Percentiles rank a stretch among this genome's conserved stretches.
phyloP scores from a whole-genome alignment of 345 rosid species.

The Balakata baccata region DNA sequence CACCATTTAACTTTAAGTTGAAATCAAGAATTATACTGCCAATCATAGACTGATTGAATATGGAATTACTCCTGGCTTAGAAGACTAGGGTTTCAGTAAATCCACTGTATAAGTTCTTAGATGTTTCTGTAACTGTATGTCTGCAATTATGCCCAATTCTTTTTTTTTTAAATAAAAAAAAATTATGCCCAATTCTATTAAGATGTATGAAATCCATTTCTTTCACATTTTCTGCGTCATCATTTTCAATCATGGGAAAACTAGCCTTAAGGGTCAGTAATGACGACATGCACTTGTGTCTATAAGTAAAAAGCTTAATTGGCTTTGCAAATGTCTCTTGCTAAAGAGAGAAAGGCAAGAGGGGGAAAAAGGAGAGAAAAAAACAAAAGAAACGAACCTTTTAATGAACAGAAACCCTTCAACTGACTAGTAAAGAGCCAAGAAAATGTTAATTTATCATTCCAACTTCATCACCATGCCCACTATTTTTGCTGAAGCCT shows the following conservation, averaged over 20 bases:
- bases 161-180: no score
- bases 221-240: not conserved
- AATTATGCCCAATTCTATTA: not conserved
- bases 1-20: not conserved
- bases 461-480: slow-evolving; percentile 1
- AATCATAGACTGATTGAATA: not conserved
- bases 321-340: not conserved
- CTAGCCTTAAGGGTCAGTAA: not conserved
- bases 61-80: not conserved
- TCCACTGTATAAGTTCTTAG: not conserved
- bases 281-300: no score
- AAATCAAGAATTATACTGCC: not conserved
- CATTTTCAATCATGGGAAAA: not conserved
- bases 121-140: not conserved
- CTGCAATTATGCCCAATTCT: not conserved
- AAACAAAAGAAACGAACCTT: not conserved
- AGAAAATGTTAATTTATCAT: not conserved
- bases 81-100: not conserved
- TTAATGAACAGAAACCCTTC: not conserved
- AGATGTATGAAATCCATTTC: not conserved
- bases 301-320: not conserved
- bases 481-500: slow-evolving; percentile 32
- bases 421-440: not conserved
- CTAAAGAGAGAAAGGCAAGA: not conserved
- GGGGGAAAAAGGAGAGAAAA: not conserved